These are phyloP conservation scores for Plasmodium malariae DNA, from an alignment of 169 alveolate species.

Conservation along the genomic window DNA sequence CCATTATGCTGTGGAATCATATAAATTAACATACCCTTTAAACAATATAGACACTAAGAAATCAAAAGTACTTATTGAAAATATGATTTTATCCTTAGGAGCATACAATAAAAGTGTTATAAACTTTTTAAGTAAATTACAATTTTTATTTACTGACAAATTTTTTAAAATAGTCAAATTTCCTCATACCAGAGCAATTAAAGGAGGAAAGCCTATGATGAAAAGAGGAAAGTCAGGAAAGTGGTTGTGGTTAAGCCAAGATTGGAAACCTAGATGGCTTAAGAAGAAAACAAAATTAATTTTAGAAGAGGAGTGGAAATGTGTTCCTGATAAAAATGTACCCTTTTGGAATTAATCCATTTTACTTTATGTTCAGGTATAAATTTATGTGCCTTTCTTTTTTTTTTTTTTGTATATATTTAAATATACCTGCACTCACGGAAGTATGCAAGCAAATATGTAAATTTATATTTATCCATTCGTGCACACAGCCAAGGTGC, in stretches of 20 bases:
- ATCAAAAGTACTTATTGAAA: constrained; percentile 75
- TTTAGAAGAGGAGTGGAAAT: constrained; percentile 76
- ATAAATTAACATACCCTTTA: constrained; percentile 46
- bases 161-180: constrained; percentile 43
- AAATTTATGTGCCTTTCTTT: background rate
- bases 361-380: background rate
- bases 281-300: constrained; percentile 52
- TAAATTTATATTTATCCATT: too few relatives aligned
- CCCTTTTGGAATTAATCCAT: constrained; percentile 72
- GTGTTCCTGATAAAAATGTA: constrained; percentile 75
- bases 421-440: too few relatives aligned
- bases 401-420: background rate
- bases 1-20: constrained; percentile 55
- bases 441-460: background rate
- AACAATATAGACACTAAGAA: constrained; percentile 48
- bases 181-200: constrained; percentile 72
- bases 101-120: constrained; percentile 54
- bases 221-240: constrained; percentile 78
- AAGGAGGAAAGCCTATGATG: constrained; percentile 77
- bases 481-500: too few relatives aligned
- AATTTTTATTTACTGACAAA: constrained; percentile 65
- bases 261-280: constrained; percentile 78
- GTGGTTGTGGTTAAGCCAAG: constrained; percentile 77
- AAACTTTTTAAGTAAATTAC: constrained; percentile 42
- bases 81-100: constrained; percentile 54